Percentiles rank a stretch among this genome's conserved stretches.
Evolutionary conservation across 1,284 basidiomycete species (phyloP).

Genomic region (Athelia sp.): DNA sequence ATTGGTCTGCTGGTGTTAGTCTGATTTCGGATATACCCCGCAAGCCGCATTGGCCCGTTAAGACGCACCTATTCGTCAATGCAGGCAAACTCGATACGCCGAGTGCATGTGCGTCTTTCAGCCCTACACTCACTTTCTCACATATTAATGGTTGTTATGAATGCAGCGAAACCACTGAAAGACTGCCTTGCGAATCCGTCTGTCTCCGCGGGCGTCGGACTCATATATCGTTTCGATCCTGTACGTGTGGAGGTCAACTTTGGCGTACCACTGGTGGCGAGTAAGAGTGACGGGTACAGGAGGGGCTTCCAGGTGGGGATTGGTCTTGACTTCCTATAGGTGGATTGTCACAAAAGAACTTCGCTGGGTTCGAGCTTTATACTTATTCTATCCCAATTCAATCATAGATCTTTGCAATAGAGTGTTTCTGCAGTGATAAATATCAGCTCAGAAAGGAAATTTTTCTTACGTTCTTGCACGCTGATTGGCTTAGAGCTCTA

Average conservation of each 20-base stretch:
- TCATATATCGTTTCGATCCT: slow-evolving; percentile 88
- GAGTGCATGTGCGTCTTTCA: slow-evolving; percentile 43
- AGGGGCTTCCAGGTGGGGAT: slow-evolving; percentile 91
- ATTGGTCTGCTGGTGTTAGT: slow-evolving; percentile 82
- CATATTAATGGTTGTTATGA: neutral
- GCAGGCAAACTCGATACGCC: slow-evolving; percentile 76
- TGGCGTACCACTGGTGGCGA: slow-evolving; percentile 81
- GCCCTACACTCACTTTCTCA: slow-evolving; percentile 5
- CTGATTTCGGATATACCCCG: slow-evolving; percentile 76
- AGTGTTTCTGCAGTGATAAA: no score
- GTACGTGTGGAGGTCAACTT: slow-evolving; percentile 90
- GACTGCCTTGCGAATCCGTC: slow-evolving; percentile 46
- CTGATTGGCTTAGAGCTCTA: no score
- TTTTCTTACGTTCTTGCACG: no score
- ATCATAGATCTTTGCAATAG: no score
- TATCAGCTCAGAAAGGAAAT: no score
- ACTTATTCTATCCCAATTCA: no score
- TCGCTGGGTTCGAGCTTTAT: no score
- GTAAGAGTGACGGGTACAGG: slow-evolving; percentile 70
- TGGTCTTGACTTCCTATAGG: slow-evolving; percentile 79
- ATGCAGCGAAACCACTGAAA: slow-evolving; percentile 31
- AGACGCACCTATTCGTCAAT: slow-evolving; percentile 84
- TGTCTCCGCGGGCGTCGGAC: slow-evolving; percentile 80
- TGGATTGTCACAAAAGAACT: no score
- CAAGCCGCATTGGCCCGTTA: slow-evolving; percentile 85